Conservation (phyloP, 495 filamentous ascomycete genomes). For the Cercophora newfieldiana region DNA sequence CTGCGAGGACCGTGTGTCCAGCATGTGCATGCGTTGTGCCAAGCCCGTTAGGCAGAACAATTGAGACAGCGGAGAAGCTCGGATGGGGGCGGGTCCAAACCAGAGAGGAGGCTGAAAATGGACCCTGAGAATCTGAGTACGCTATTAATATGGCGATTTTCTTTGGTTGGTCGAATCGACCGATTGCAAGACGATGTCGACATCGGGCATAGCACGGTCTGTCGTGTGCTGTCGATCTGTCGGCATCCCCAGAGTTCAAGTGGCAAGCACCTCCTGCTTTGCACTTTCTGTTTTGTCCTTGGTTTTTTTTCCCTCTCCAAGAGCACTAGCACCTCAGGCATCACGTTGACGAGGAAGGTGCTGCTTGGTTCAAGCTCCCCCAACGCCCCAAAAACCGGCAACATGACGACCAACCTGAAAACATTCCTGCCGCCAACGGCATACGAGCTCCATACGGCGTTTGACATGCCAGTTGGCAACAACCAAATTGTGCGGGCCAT, state of each 20-base stretch:
- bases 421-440: background rate
- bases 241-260: background rate
- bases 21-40: too few relatives aligned
- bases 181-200: background rate
- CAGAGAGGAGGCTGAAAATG: background rate
- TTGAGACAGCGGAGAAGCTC: background rate
- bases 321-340: too few relatives aligned
- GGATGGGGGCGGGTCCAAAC: background rate
- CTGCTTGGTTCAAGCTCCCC: too few relatives aligned
- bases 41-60: background rate
- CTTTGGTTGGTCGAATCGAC: background rate
- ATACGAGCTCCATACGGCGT: background rate
- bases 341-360: too few relatives aligned
- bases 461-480: conserved; percentile 3
- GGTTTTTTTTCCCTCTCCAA: background rate
- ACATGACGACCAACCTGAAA: background rate
- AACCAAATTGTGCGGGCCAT: conserved; percentile 7
- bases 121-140: background rate
- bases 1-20: background rate
- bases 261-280: background rate
- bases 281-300: background rate
- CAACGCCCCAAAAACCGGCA: too few relatives aligned
- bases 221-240: background rate
- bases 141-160: background rate
- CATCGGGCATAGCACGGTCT: background rate